A percentile compares a stretch with the other conserved stretches of the same genome.
Conservation (phyloP, 148 eudicot species). For the Rhododendron henanense region DNA sequence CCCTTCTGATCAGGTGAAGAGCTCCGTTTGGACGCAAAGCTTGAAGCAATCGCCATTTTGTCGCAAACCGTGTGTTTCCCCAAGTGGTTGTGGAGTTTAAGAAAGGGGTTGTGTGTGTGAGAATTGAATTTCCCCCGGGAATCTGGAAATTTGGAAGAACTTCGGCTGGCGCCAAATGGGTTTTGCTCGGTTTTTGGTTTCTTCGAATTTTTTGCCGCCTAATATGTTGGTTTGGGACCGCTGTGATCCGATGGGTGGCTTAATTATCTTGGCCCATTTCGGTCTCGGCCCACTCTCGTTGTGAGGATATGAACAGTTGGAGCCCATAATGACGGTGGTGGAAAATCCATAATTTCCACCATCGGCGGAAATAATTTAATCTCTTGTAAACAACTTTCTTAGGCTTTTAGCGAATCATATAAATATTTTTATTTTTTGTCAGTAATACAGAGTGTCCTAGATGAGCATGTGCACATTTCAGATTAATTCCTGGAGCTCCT, state of each 20-base stretch:
- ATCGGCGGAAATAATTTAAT: too few species aligned
- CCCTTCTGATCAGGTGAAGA: neutral
- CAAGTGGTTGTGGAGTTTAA: neutral
- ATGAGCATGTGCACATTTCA: too few species aligned
- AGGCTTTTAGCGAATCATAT: too few species aligned
- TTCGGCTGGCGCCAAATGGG: neutral
- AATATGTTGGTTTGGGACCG: neutral
- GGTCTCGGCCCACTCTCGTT: neutral
- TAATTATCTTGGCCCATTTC: too few species aligned
- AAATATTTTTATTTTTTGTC: too few species aligned
- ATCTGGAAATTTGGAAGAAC: neutral
- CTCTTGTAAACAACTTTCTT: too few species aligned
- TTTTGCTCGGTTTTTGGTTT: neutral
- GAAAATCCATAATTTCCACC: too few species aligned
- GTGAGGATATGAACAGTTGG: neutral
- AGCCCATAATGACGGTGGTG: too few species aligned
- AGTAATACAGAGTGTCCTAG: too few species aligned
- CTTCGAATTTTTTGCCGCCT: neutral
- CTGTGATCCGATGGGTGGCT: neutral
- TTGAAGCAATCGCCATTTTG: constrained; percentile 13
- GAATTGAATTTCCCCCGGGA: neutral
- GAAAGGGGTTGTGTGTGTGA: neutral
- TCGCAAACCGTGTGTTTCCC: neutral
- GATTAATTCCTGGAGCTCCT: too few species aligned
- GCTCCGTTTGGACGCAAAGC: neutral